Base-by-base conservation (phyloP, 2,329 filamentous ascomycete species). In the Alternaria ventricosa region DNA sequence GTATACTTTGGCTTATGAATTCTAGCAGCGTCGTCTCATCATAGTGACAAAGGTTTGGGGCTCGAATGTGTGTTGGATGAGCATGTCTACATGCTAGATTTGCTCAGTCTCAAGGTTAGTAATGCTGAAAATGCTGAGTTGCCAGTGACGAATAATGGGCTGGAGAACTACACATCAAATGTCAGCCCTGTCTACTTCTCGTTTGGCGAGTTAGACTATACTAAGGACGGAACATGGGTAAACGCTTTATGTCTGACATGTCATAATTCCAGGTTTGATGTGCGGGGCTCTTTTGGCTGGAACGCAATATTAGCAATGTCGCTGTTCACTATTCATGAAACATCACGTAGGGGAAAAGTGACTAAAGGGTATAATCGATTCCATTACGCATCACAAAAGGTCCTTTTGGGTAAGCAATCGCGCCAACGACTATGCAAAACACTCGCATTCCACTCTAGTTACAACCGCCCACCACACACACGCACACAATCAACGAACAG, bases 381-480 rank as follows among this genome's bases (percentile, higher is more conserved):
- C 49, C 49, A 51, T 51, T 51, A 51, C 49, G 28, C 49, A 51
- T 51, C 49, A 51, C 49, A 51, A 51, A 33, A 51, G 33, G 49
- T 22, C 49, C 28, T 51, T 51, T 51, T 33, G 49, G 49, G 20
- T 51, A 36, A 30, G n/a, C 1, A n/a, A 23, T 6, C 28, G 49
- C 49, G 28, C 49, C 49, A n/a, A 22, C 49, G 33, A 33, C 53
- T 55, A 55, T 55, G 53, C 53, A 55, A 56, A 18, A 56, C 23
- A n/a, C 54, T 46, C 49, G 36, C n/a, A 53, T 53, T 53, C 49
- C 49, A 53, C 49, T 53, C 36, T 53, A 53, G 30, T 36, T 53
- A 53, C 30, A 53, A 41, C 49, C 28, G 8, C 30, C 20, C 20
- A 12, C 28, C 28, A 25, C 49, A 12, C 28, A 51, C 49, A 23